phyloP scores from a whole-genome alignment of 208 protist genomes.

The Leishmania tarentolae region DNA sequence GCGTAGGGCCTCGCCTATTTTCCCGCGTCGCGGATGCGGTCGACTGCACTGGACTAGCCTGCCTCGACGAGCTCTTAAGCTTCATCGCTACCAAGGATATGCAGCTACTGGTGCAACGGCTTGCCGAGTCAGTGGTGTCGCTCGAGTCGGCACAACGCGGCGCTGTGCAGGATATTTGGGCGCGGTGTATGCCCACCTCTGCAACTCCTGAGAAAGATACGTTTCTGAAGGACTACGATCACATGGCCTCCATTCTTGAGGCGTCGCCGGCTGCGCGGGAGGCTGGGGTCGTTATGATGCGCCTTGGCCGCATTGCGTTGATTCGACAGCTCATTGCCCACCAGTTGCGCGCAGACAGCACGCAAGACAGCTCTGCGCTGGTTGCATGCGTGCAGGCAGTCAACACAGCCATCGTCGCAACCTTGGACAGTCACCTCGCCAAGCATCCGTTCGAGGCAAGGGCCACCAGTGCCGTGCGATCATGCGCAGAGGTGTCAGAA shows the following conservation, averaged over 20 bases:
- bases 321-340: constrained; percentile 91
- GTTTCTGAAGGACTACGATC: constrained; percentile 41
- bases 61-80: constrained; percentile 87
- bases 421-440: constrained; percentile 65
- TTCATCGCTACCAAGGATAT: constrained; percentile 94
- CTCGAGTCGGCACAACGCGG: constrained; percentile 12
- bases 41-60: constrained; percentile 75
- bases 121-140: constrained; percentile 28
- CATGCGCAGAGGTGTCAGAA: constrained; percentile 24
- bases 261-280: constrained; percentile 8
- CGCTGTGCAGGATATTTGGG: constrained; percentile 20
- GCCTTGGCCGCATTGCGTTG: constrained; percentile 75
- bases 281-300: constrained; percentile 43
- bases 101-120: constrained; percentile 51
- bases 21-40: constrained; percentile 79
- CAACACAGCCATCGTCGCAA: constrained; percentile 88
- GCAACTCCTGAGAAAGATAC: constrained; percentile 11
- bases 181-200: constrained; percentile 24
- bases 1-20: constrained; percentile 91
- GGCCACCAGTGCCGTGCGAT: not conserved
- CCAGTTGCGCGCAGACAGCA: constrained; percentile 81
- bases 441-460: not conserved
- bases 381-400: constrained; percentile 73
- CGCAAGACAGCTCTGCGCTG: constrained; percentile 86
- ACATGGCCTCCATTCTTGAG: constrained; percentile 31